Conservation (phyloP, 345 rosid genomes). For the Bruguiera parviflora region DNA sequence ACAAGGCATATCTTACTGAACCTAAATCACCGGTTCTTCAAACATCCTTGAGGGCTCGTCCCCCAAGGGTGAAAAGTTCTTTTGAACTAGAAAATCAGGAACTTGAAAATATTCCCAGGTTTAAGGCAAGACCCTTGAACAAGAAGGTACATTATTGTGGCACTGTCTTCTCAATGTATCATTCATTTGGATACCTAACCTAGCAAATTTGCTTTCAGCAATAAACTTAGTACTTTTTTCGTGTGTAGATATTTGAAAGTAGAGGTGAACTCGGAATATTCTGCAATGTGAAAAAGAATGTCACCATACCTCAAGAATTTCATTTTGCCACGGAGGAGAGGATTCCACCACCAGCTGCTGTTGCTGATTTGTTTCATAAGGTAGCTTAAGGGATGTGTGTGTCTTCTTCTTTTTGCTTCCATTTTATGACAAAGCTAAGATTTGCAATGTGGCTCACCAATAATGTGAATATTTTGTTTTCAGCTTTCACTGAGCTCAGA, state of each 20-base stretch:
- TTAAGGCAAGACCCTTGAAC: conserved; percentile 92
- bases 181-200: too few relatives aligned
- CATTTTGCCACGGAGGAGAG: conserved; percentile 83
- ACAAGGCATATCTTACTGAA: conserved; percentile 63
- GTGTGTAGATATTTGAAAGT: conserved; percentile 80
- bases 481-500: conserved; percentile 89
- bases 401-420: too few relatives aligned
- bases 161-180: too few relatives aligned
- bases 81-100: conserved; percentile 73
- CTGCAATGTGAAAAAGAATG: conserved; percentile 69
- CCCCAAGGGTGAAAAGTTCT: conserved; percentile 65
- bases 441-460: too few relatives aligned
- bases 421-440: too few relatives aligned
- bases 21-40: conserved; percentile 78
- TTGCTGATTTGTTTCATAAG: conserved; percentile 79
- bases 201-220: background rate
- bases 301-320: conserved; percentile 82
- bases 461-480: conserved; percentile 1
- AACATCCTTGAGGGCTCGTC: conserved; percentile 88
- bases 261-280: conserved; percentile 87
- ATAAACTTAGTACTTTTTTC: background rate
- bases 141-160: conserved; percentile 54
- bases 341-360: conserved; percentile 53
- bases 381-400: conserved; percentile 21
- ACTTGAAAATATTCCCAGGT: conserved; percentile 82